phyloP scores from a whole-genome alignment of 2,329 filamentous ascomycete species.

The Thielaviopsis cerberus region DNA sequence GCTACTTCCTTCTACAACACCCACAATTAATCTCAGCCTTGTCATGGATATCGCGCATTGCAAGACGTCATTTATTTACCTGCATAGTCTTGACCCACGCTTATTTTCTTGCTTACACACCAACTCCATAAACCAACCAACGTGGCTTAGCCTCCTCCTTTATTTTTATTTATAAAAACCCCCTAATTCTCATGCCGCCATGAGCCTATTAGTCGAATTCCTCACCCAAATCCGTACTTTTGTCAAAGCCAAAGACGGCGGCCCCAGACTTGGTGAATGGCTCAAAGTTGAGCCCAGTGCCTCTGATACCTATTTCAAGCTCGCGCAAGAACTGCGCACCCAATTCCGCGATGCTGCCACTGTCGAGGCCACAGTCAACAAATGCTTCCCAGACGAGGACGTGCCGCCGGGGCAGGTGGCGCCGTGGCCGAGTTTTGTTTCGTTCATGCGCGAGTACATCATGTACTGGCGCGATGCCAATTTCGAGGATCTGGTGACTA shows the following conservation, averaged over 20 bases:
- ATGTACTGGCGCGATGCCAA: constrained; percentile 66
- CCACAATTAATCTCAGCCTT: neutral
- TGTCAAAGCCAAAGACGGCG: constrained; percentile 41
- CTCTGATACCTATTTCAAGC: constrained; percentile 44
- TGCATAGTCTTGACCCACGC: neutral
- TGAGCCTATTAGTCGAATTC: constrained; percentile 50
- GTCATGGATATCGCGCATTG: neutral
- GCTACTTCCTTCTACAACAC: neutral
- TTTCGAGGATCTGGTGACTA: constrained; percentile 52
- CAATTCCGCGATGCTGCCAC: constrained; percentile 31
- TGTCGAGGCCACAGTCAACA: constrained; percentile 45
- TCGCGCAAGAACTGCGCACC: constrained; percentile 47
- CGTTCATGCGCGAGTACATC: constrained; percentile 67
- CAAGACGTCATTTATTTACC: neutral
- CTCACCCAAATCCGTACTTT: constrained; percentile 42
- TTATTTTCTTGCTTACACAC: neutral
- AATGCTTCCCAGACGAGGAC: constrained; percentile 44
- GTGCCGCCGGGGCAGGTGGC: constrained; percentile 37
- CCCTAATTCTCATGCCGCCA: constrained; percentile 18
- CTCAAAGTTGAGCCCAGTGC: constrained; percentile 58
- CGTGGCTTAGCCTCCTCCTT: no score
- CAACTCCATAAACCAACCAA: no score
- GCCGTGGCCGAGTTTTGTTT: constrained; percentile 57
- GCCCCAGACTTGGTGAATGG: constrained; percentile 46
- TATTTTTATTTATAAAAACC: neutral